A percentile compares a stretch with the other conserved stretches of the same genome.
These are phyloP conservation scores for Cryptosporidium baileyi DNA, from an alignment of 169 alveolate genomes.

Conservation along the genomic window DNA sequence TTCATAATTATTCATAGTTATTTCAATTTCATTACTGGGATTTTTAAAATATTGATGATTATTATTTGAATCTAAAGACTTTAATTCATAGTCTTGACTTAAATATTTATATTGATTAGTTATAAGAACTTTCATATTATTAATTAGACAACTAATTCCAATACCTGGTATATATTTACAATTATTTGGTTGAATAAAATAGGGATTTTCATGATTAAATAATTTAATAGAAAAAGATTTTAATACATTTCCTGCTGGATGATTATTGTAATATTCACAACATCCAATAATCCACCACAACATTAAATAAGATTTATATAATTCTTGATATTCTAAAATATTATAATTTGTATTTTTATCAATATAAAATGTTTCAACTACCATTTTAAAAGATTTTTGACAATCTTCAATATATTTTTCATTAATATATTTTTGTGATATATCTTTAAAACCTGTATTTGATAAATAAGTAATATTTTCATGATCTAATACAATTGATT, in stretches of 20 bases:
- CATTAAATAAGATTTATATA: not conserved
- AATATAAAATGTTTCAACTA: constrained; percentile 14
- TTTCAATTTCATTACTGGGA: not conserved
- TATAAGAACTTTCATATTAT: constrained; percentile 14
- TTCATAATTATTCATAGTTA: not conserved
- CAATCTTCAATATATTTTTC: not conserved
- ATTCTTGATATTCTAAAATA: not conserved
- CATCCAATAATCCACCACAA: constrained; percentile 70
- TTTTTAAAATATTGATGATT: not conserved
- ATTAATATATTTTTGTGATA: not conserved
- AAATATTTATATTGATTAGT: constrained; percentile 12
- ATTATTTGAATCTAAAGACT: not conserved
- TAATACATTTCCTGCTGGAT: constrained; percentile 57
- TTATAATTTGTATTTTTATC: not conserved
- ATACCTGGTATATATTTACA: constrained; percentile 39
- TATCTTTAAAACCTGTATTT: no score
- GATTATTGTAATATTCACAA: constrained; percentile 39
- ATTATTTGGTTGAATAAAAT: constrained; percentile 18
- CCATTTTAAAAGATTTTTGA: not conserved
- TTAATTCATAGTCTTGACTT: not conserved
- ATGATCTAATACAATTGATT: constrained; percentile 12
- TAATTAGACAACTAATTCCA: constrained; percentile 27
- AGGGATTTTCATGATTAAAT: not conserved
- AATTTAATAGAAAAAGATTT: constrained; percentile 17
- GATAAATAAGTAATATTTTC: no score